These are phyloP conservation scores for Sporisorium exsertum DNA, from an alignment of 1,284 basidiomycete species.

Conservation along the genomic window DNA sequence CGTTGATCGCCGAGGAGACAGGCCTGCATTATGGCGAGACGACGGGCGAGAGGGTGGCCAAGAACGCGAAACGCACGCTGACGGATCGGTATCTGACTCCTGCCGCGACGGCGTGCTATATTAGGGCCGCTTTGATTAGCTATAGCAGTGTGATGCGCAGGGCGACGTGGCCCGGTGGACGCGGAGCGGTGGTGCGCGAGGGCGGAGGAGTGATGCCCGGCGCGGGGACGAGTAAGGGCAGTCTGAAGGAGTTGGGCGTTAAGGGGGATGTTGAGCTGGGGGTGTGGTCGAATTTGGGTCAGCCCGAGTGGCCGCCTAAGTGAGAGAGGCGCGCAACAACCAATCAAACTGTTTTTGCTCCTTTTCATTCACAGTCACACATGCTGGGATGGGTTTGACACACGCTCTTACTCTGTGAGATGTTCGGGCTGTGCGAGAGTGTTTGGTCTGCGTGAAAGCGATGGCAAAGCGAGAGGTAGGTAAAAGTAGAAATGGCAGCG, in stretches of 20 bases:
- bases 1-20: constrained; percentile 18
- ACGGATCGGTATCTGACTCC: constrained; percentile 53
- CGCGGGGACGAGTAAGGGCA: constrained; percentile 45
- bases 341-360: background rate
- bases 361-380: background rate
- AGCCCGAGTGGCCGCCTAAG: constrained; percentile 52
- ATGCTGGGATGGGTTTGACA: too few relatives aligned
- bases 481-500: background rate
- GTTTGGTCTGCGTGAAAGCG: too few relatives aligned
- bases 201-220: constrained; percentile 44
- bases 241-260: constrained; percentile 37
- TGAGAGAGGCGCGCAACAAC: background rate
- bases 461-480: too few relatives aligned
- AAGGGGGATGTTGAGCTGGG: constrained; percentile 54
- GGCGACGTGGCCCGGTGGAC: constrained; percentile 15
- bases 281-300: constrained; percentile 49
- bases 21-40: constrained; percentile 5
- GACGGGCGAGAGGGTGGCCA: constrained; percentile 18
- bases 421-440: too few relatives aligned
- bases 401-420: too few relatives aligned
- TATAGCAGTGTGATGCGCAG: constrained; percentile 25
- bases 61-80: constrained; percentile 37
- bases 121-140: constrained; percentile 43
- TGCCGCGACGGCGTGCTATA: constrained; percentile 47
- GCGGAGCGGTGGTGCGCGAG: constrained; percentile 13